Evolutionary conservation across 352 stramenopile species (phyloP).

Genomic region (Phytophthora pistaciae): DNA sequence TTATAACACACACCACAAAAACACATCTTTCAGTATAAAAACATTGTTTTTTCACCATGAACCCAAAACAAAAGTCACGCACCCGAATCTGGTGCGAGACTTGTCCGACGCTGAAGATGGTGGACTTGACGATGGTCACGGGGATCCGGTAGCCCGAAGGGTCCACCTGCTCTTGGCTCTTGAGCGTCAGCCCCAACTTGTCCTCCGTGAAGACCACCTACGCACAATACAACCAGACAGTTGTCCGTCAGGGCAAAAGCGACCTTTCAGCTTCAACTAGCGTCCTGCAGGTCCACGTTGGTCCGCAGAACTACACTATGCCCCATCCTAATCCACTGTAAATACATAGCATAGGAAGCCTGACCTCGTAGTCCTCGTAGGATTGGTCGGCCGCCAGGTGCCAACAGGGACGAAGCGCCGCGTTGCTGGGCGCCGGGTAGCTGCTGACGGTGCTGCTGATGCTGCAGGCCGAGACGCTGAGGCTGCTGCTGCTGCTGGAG

Average conservation of each 20-base stretch:
- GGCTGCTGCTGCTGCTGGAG: constrained; percentile 39
- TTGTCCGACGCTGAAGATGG: constrained; percentile 53
- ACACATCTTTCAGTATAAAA: background rate
- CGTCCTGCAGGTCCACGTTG: background rate
- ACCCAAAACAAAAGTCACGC: constrained; percentile 5
- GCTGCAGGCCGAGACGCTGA: constrained; percentile 48
- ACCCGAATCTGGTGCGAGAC: constrained; percentile 67
- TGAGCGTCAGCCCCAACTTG: constrained; percentile 66
- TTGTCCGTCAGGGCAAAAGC: constrained; percentile 5
- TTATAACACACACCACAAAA: constrained; percentile 3
- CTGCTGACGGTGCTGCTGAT: constrained; percentile 38
- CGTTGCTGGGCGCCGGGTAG: constrained; percentile 20
- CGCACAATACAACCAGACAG: background rate
- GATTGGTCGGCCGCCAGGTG: constrained; percentile 32
- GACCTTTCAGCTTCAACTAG: constrained; percentile 17
- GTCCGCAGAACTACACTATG: background rate
- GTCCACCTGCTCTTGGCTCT: constrained; percentile 43
- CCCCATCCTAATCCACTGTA: background rate
- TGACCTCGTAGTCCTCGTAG: constrained; percentile 52
- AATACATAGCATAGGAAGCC: background rate
- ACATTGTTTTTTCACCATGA: background rate
- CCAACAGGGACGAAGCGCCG: constrained; percentile 16
- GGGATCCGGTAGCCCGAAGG: constrained; percentile 33
- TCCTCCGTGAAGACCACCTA: constrained; percentile 69
- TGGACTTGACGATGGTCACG: constrained; percentile 64